These are phyloP conservation scores for Echinochloa phyllopogon DNA, from an alignment of 176 grass and related monocot species.

Conservation along the genomic window DNA sequence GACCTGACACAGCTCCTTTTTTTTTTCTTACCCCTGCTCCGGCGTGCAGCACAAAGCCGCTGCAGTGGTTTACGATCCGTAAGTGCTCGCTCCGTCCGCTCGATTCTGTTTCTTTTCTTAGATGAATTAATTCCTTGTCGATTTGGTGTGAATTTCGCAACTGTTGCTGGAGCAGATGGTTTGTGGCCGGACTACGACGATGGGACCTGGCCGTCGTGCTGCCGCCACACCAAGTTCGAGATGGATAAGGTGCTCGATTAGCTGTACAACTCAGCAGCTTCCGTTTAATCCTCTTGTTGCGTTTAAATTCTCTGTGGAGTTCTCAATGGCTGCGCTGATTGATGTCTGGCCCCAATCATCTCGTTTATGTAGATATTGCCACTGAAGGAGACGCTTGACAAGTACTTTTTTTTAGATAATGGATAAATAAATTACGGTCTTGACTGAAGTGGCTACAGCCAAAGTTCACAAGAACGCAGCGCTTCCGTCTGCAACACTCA, in stretches of 20 bases:
- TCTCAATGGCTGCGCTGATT: neutral
- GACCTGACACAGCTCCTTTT: neutral
- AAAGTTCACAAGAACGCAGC: too few relatives aligned
- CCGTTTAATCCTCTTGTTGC: neutral
- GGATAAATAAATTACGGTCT: too few relatives aligned
- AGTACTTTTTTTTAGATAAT: too few relatives aligned
- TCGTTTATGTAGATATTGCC: slow-evolving; percentile 43
- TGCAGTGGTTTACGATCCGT: slow-evolving; percentile 87
- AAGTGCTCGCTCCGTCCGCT: slow-evolving; percentile 28
- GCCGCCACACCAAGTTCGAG: slow-evolving; percentile 51
- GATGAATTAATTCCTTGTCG: neutral
- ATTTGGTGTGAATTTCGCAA: neutral
- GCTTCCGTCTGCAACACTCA: too few relatives aligned
- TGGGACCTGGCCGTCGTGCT: slow-evolving; percentile 61
- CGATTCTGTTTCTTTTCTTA: neutral
- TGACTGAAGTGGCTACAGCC: too few relatives aligned
- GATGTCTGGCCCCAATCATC: neutral
- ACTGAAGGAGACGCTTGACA: slow-evolving; percentile 35
- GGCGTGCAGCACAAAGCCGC: slow-evolving; percentile 60
- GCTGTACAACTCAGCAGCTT: neutral
- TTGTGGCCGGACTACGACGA: slow-evolving; percentile 68
- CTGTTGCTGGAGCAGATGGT: slow-evolving; percentile 39
- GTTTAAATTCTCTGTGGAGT: neutral
- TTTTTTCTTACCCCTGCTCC: slow-evolving; percentile 4
- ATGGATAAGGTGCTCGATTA: slow-evolving; percentile 45